phyloP scores from a whole-genome alignment of 108 stramenopile species.

The Thalassiosira profunda region DNA sequence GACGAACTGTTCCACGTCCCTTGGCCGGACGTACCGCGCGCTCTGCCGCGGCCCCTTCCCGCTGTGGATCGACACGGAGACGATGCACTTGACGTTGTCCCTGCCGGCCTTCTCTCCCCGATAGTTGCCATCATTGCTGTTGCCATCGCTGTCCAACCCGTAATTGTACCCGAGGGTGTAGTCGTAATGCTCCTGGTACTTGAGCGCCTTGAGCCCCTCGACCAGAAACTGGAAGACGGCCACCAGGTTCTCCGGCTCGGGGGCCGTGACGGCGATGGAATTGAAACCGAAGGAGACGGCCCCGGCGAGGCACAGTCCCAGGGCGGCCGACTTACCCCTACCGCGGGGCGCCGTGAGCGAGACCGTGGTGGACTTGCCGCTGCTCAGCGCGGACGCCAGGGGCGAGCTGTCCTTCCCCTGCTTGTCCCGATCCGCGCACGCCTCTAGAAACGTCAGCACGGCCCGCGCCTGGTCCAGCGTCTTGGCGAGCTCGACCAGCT shows the following conservation, averaged over 20 bases:
- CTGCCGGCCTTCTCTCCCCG: slow-evolving; percentile 65
- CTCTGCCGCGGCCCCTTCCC: slow-evolving; percentile 73
- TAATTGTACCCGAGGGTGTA: slow-evolving; percentile 88
- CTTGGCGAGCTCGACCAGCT: slow-evolving; percentile 90
- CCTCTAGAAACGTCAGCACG: slow-evolving; percentile 94
- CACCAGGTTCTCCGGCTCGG: slow-evolving; percentile 97
- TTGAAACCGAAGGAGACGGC: slow-evolving; percentile 96
- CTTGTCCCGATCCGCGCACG: slow-evolving; percentile 84
- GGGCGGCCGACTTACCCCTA: slow-evolving; percentile 98
- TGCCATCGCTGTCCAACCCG: slow-evolving; percentile 27
- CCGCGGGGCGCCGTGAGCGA: slow-evolving; percentile 94
- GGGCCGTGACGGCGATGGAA: slow-evolving; percentile 96
- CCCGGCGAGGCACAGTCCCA: slow-evolving; percentile 97
- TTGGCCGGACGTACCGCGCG: slow-evolving; percentile 91
- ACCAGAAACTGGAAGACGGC: slow-evolving; percentile 97
- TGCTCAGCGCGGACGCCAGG: not conserved
- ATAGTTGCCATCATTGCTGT: not conserved
- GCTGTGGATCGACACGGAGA: slow-evolving; percentile 86
- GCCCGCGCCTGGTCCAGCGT: slow-evolving; percentile 98
- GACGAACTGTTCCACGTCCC: slow-evolving; percentile 90
- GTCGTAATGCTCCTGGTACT: slow-evolving; percentile 98
- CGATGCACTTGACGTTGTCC: slow-evolving; percentile 87
- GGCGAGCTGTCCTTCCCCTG: too few species aligned
- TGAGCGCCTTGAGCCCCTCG: slow-evolving; percentile 93
- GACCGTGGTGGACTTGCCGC: slow-evolving; percentile 54